These are phyloP conservation scores for Ballota nigra DNA, from an alignment of 257 asterid genomes.

Conservation along the genomic window DNA sequence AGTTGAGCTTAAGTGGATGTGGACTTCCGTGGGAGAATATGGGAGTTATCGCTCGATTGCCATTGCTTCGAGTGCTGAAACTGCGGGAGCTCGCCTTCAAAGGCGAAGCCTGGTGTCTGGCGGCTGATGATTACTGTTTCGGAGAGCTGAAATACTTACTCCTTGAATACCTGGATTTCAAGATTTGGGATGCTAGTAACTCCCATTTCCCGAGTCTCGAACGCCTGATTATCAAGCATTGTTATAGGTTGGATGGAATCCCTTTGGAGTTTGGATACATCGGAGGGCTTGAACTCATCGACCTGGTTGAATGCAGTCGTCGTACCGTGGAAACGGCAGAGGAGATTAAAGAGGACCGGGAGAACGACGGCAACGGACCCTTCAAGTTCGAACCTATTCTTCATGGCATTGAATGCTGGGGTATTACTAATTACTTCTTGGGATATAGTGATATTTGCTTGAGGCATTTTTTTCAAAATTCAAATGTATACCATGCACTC, in stretches of 20 bases:
- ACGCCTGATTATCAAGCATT: conserved; percentile 18
- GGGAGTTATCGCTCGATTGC: conserved; percentile 9
- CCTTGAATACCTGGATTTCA: conserved; percentile 21
- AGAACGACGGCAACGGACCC: background rate
- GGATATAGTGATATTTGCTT: too few species aligned
- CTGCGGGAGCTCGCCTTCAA: conserved; percentile 24
- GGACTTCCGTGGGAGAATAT: conserved; percentile 32
- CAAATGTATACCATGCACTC: too few species aligned
- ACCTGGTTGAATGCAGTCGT: conserved; percentile 26
- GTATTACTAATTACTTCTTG: too few species aligned
- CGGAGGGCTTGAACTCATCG: conserved; percentile 21
- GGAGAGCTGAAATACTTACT: conserved; percentile 10
- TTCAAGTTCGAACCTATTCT: conserved; percentile 24
- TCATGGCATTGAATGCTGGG: too few species aligned
- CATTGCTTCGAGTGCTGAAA: conserved; percentile 27
- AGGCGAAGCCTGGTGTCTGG: conserved; percentile 20
- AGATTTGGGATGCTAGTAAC: background rate
- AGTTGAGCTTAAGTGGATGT: conserved; percentile 23
- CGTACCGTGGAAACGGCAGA: conserved; percentile 13
- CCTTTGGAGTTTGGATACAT: background rate
- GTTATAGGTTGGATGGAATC: conserved; percentile 20
- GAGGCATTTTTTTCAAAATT: too few species aligned
- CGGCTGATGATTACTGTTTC: background rate
- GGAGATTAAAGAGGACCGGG: background rate
- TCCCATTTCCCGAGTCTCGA: conserved; percentile 11